phyloP scores from a whole-genome alignment of 129 eudicot species.

The Dittrichia graveolens region DNA sequence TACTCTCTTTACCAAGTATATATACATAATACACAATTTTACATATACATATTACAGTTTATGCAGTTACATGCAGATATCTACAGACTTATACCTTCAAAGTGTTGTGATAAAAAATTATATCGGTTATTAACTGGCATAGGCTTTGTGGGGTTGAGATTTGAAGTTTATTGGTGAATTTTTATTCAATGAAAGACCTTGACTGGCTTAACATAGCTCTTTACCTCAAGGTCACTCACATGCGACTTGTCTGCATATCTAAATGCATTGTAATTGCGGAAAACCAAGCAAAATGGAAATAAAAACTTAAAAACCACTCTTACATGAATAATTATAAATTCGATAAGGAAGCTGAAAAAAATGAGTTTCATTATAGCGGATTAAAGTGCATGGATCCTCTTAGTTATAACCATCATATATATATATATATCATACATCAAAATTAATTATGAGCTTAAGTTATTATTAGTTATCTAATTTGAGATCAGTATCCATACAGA shows the following conservation, averaged over 20 bases:
- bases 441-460: background rate
- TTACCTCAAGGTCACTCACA: constrained; percentile 6
- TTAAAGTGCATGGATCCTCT: background rate
- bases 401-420: background rate
- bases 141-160: constrained; percentile 5
- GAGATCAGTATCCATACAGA: background rate
- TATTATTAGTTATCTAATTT: constrained; percentile 7
- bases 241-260: constrained; percentile 21
- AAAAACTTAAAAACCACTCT: background rate
- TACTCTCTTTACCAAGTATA: background rate
- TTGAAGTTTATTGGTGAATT: constrained; percentile 10
- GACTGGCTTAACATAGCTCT: constrained; percentile 3
- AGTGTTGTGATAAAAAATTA: background rate
- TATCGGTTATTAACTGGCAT: background rate
- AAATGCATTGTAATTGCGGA: background rate
- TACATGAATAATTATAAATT: background rate
- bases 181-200: background rate
- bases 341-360: background rate
- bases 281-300: background rate
- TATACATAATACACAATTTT: background rate
- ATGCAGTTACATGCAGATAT: constrained; percentile 5
- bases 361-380: constrained; percentile 3
- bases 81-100: background rate
- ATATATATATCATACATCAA: background rate
- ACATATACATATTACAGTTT: constrained; percentile 2